phyloP scores from a whole-genome alignment of 805 yeast genomes.

The Spathaspora gorwiae region DNA sequence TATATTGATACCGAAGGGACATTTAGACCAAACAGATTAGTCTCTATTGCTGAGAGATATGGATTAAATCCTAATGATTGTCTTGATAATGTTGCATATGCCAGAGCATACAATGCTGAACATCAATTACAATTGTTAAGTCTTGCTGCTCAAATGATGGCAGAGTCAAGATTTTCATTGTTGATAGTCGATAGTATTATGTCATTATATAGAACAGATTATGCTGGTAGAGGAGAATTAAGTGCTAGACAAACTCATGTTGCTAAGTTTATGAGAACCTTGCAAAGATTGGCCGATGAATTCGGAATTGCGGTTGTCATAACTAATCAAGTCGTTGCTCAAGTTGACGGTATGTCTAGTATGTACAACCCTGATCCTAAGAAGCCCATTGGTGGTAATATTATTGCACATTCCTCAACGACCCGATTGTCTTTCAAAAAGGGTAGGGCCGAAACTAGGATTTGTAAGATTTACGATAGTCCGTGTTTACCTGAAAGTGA shows the following conservation, averaged over 20 bases:
- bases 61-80: slow-evolving; percentile 92
- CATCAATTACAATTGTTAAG: slow-evolving; percentile 84
- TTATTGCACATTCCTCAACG: slow-evolving; percentile 94
- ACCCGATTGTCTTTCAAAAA: slow-evolving; percentile 87
- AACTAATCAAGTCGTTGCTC: slow-evolving; percentile 92
- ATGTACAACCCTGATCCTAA: slow-evolving; percentile 93
- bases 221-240: slow-evolving; percentile 90
- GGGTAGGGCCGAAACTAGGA: slow-evolving; percentile 88
- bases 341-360: slow-evolving; percentile 85
- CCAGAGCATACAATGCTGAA: slow-evolving; percentile 95
- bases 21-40: slow-evolving; percentile 85
- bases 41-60: slow-evolving; percentile 85
- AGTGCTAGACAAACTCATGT: slow-evolving; percentile 93
- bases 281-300: slow-evolving; percentile 93
- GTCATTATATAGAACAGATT: slow-evolving; percentile 95
- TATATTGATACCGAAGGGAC: slow-evolving; percentile 98
- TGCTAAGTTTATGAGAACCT: slow-evolving; percentile 85
- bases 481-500: slow-evolving; percentile 97
- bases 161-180: slow-evolving; percentile 84
- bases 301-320: slow-evolving; percentile 96
- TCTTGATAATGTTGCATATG: slow-evolving; percentile 95
- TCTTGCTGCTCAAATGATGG: slow-evolving; percentile 94
- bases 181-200: slow-evolving; percentile 95
- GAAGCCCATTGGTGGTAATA: slow-evolving; percentile 97
- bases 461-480: slow-evolving; percentile 91